A percentile compares a stretch with the other conserved stretches of the same genome.
Conservation (phyloP, 345 rosid genomes). For the Aurinia saxatilis region DNA sequence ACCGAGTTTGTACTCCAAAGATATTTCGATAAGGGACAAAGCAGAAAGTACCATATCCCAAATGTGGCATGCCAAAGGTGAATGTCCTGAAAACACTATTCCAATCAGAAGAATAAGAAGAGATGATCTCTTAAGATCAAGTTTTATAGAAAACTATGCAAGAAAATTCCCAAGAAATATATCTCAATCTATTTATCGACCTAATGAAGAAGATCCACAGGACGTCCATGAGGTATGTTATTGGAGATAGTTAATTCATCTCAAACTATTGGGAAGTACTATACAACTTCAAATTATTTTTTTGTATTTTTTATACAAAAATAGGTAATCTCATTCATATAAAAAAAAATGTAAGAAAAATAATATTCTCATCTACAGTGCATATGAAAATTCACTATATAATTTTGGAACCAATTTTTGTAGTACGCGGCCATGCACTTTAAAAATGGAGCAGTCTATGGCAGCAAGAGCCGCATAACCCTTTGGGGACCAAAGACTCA, state of each 20-base stretch:
- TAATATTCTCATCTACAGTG: too few relatives aligned
- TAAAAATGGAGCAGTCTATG: too few relatives aligned
- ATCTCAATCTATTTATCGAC: neutral
- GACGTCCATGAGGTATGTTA: slow-evolving; percentile 24
- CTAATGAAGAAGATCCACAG: slow-evolving; percentile 17
- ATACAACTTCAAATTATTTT: too few relatives aligned
- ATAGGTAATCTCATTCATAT: too few relatives aligned
- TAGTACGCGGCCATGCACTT: too few relatives aligned
- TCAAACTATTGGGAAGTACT: too few relatives aligned
- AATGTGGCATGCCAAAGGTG: slow-evolving; percentile 44
- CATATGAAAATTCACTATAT: too few relatives aligned
- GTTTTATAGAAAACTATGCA: slow-evolving; percentile 33
- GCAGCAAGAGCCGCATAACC: slow-evolving; percentile 20
- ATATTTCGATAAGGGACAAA: slow-evolving; percentile 16
- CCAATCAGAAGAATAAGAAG: slow-evolving; percentile 43
- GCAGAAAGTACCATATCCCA: slow-evolving; percentile 23
- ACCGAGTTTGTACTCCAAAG: slow-evolving; percentile 43
- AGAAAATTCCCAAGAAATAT: slow-evolving; percentile 16
- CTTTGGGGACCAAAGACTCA: slow-evolving; percentile 47
- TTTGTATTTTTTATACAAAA: too few relatives aligned
- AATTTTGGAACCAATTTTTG: too few relatives aligned
- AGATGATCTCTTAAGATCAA: slow-evolving; percentile 44
- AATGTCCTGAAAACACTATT: slow-evolving; percentile 43
- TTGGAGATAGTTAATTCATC: too few relatives aligned
- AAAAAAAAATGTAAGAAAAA: too few relatives aligned